A percentile compares a stretch with the other conserved stretches of the same genome.
Evolutionary conservation across 495 filamentous ascomycete genomes (phyloP).

Genomic region (Parmelia sp.): DNA sequence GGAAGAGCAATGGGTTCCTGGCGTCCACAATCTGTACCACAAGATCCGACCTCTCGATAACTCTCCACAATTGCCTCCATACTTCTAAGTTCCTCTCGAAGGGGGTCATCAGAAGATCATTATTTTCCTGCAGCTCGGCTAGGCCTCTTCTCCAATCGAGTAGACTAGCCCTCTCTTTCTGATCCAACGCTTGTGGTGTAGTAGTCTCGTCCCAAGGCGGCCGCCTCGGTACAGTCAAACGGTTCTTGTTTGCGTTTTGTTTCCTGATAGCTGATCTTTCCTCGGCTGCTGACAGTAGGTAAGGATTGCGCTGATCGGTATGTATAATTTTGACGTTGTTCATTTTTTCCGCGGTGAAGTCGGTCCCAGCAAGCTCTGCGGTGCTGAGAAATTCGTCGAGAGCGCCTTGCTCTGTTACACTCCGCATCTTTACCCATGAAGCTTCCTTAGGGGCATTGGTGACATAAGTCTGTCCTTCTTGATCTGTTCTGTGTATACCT

Average conservation of each 20-base stretch:
- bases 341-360: constrained; percentile 98
- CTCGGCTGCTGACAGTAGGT: constrained; percentile 80
- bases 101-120: constrained; percentile 95
- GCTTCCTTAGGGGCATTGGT: constrained; percentile 67
- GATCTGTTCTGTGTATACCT: constrained; percentile 53
- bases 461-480: constrained; percentile 56
- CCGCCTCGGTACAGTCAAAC: constrained; percentile 82
- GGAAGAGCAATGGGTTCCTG: constrained; percentile 86
- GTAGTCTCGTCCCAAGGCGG: constrained; percentile 83
- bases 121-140: constrained; percentile 84
- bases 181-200: constrained; percentile 73
- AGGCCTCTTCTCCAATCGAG: constrained; percentile 85
- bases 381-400: constrained; percentile 83
- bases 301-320: constrained; percentile 89
- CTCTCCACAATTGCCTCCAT: constrained; percentile 97
- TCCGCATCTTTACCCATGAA: constrained; percentile 93
- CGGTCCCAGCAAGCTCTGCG: constrained; percentile 91
- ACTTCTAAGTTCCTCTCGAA: constrained; percentile 98
- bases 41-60: constrained; percentile 93
- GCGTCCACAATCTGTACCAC: constrained; percentile 99
- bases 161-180: constrained; percentile 70
- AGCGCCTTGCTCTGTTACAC: constrained; percentile 93
- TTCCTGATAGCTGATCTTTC: constrained; percentile 71
- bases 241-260: constrained; percentile 67
- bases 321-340: constrained; percentile 99